A percentile compares a stretch with the other conserved stretches of the same genome.
These are phyloP conservation scores for Clausena lansium DNA, from an alignment of 345 rosid genomes.

Conservation along the genomic window DNA sequence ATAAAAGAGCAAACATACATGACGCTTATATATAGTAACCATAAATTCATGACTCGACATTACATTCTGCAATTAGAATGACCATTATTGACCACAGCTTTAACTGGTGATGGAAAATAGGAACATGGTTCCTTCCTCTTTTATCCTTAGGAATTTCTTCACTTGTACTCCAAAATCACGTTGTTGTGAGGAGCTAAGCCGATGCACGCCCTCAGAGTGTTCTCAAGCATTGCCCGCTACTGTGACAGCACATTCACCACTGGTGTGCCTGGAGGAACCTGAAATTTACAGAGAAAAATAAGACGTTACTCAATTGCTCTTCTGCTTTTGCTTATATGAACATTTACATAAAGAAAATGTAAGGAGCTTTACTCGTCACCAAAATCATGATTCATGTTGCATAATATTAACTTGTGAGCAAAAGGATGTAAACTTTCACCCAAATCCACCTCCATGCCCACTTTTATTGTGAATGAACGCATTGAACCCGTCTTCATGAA, in stretches of 20 bases:
- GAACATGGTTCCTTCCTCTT: slow-evolving; percentile 16
- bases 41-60: slow-evolving; percentile 8
- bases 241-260: slow-evolving; percentile 90
- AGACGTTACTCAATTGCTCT: too few species aligned
- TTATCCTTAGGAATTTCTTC: slow-evolving; percentile 24
- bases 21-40: neutral
- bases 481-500: too few species aligned
- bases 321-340: too few species aligned
- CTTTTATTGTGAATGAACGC: too few species aligned
- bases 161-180: slow-evolving; percentile 97
- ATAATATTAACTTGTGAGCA: too few species aligned
- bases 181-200: slow-evolving; percentile 95
- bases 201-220: slow-evolving; percentile 85
- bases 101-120: slow-evolving; percentile 6
- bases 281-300: too few species aligned
- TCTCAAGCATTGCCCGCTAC: slow-evolving; percentile 97
- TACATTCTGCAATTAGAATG: neutral
- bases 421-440: too few species aligned
- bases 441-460: too few species aligned
- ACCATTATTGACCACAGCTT: neutral
- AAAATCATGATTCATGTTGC: too few species aligned
- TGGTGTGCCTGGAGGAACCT: slow-evolving; percentile 94
- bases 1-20: neutral
- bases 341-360: too few species aligned
- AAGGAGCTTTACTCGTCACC: too few species aligned